Evolutionary conservation across 495 filamentous ascomycete genomes (phyloP), one percentile per base, ranked within the genome.

Genomic region (Podospora conica): DNA sequence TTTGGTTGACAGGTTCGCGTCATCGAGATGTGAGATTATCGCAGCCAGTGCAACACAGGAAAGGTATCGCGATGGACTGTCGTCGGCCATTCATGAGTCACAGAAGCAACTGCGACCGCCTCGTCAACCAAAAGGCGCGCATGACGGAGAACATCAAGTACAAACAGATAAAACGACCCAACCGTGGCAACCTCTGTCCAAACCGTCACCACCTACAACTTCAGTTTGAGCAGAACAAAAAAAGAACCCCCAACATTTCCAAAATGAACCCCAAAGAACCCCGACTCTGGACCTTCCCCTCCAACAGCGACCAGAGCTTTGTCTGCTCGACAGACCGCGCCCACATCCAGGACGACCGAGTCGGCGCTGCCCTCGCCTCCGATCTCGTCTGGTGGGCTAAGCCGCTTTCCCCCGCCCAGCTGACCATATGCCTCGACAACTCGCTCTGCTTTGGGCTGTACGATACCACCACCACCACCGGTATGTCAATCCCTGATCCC

Each of bases 361-460:
- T 88, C 64, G 84, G 84, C 62, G 73, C 72, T 1, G 85, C 81
- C 7, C 79, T 87, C 70, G 78, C 48, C 20, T 80, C 79, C 0
- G 82, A 87, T 53, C 61, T 79, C 55, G 66, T 87, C 58, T 87
- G 85, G 80, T 88, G 86, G 86, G 76, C 81, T 1, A 72, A 77
- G 20, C 63, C 78, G 4, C 66, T 81, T 2, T 71, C 79, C 11
- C 71, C 78, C 5, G 75, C 78, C 1, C 31, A 67, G 12, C 69
- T 88, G 9, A 70, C 75, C 55, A 73, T 69, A n/a, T 81, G 81
- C 20, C 71, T 88, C 1, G 68, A 81, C 53, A 82, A 82, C 55
- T 86, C 81, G 4, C 68, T 87, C 20, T 87, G 83, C 65, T 79
- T 87, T 53, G 85, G 84, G 4, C 65, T 88, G 0, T 87, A 85